Evolutionary conservation across 495 filamentous ascomycete genomes (phyloP).

Genomic region (Hypoxylon lienhwacheense): DNA sequence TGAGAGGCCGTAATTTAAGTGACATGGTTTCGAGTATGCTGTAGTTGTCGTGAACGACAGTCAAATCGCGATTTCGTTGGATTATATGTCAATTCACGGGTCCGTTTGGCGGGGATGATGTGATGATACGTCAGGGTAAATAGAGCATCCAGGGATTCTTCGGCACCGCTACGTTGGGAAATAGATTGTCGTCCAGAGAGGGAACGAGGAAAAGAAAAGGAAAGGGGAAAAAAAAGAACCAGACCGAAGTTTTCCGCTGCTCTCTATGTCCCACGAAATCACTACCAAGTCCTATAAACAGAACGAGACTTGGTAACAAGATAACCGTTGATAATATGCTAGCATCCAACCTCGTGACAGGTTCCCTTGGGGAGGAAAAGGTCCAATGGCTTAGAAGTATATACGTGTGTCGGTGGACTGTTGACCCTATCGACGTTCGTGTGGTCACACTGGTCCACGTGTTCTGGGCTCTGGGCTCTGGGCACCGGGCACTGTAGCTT

Average conservation of each 20-base stretch:
- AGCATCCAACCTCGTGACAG: slow-evolving; percentile 34
- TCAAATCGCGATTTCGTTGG: slow-evolving; percentile 21
- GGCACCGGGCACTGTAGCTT: slow-evolving; percentile 24
- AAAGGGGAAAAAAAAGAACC: slow-evolving; percentile 2
- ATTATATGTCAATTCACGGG: slow-evolving; percentile 16
- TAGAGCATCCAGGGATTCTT: slow-evolving; percentile 31
- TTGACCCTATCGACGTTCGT: slow-evolving; percentile 28
- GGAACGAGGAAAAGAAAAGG: slow-evolving; percentile 1
- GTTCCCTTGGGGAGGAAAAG: slow-evolving; percentile 10
- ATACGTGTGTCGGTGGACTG: slow-evolving; percentile 41
- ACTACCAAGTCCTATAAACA: slow-evolving; percentile 20
- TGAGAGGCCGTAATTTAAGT: slow-evolving; percentile 53
- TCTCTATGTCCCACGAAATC: slow-evolving; percentile 11
- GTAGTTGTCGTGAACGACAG: background rate
- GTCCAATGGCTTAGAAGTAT: slow-evolving; percentile 31
- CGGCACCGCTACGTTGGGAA: slow-evolving; percentile 30
- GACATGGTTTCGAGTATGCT: slow-evolving; percentile 45
- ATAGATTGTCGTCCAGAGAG: slow-evolving; percentile 31
- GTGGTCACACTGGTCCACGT: slow-evolving; percentile 40
- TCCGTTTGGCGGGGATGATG: slow-evolving; percentile 29
- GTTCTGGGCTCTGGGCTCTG: slow-evolving; percentile 20
- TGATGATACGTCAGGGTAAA: slow-evolving; percentile 34
- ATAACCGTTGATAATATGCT: slow-evolving; percentile 14
- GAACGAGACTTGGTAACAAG: slow-evolving; percentile 12
- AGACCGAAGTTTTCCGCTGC: too few species aligned